These are phyloP conservation scores for Paraphoma chrysanthemicola DNA, from an alignment of 2,329 filamentous ascomycete species.

Conservation along the genomic window DNA sequence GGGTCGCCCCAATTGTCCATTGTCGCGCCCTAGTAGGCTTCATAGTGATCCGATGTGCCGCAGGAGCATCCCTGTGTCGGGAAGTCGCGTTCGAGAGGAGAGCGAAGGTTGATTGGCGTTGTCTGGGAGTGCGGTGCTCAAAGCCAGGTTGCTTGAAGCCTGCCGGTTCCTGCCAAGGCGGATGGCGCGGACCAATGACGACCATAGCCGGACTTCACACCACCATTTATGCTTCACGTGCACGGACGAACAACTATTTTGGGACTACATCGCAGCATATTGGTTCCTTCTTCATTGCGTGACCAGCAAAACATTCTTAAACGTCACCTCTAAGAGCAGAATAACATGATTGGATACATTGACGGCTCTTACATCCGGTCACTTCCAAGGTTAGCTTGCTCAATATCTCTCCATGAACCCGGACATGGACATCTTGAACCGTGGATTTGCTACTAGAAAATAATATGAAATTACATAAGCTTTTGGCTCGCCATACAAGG, in stretches of 20 bases:
- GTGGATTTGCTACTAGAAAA: neutral
- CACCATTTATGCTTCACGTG: neutral
- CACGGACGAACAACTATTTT: no score
- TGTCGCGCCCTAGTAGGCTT: slow-evolving; percentile 38
- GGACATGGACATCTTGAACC: no score
- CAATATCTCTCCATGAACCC: no score
- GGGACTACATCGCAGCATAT: no score
- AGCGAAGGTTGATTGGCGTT: neutral
- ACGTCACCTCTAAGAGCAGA: no score
- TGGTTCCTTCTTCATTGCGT: no score
- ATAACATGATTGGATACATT: no score
- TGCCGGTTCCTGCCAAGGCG: slow-evolving; percentile 19
- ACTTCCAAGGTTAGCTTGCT: no score
- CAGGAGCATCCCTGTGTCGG: slow-evolving; percentile 35
- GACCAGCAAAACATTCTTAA: no score
- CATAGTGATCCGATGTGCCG: slow-evolving; percentile 43
- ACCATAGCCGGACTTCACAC: neutral
- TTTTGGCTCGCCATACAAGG: slow-evolving; percentile 20
- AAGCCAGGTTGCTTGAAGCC: slow-evolving; percentile 12
- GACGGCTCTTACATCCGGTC: no score
- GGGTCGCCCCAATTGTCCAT: slow-evolving; percentile 54
- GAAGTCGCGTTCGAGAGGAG: neutral
- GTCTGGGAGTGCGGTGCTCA: neutral
- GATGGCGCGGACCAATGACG: neutral
- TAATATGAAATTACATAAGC: neutral